phyloP scores from a whole-genome alignment of 495 filamentous ascomycete species.

The Chlorociboria aeruginascens region DNA sequence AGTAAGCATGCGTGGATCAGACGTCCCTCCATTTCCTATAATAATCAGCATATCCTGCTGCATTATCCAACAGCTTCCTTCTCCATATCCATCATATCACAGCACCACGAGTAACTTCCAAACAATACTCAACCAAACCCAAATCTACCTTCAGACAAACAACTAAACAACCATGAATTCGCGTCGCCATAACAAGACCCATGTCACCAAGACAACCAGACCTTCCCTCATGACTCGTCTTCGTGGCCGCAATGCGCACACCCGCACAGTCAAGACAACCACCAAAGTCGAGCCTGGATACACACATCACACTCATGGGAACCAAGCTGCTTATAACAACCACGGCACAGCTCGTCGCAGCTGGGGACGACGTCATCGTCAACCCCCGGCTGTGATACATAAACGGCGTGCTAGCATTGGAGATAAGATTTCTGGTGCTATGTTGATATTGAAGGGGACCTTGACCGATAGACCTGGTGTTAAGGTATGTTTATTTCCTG shows the following conservation, averaged over 20 bases:
- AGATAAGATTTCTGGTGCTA: conserved; percentile 58
- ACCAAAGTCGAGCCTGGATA: conserved; percentile 23
- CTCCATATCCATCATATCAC: background rate
- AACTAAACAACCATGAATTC: too few species aligned
- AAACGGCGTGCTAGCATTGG: conserved; percentile 44
- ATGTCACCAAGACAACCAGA: conserved; percentile 15
- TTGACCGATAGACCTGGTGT: conserved; percentile 48
- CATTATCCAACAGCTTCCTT: background rate
- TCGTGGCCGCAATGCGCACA: conserved; percentile 20
- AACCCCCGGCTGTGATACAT: conserved; percentile 34
- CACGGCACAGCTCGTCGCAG: conserved; percentile 1
- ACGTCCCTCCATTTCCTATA: too few species aligned
- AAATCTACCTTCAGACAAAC: conserved; percentile 6
- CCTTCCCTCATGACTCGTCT: conserved; percentile 21
- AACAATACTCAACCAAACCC: background rate
- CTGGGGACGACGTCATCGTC: conserved; percentile 10
- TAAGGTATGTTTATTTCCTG: conserved; percentile 55
- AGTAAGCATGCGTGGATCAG: too few species aligned
- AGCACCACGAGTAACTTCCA: background rate
- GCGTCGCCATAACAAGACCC: conserved; percentile 9
- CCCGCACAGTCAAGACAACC: conserved; percentile 24
- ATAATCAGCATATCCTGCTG: too few species aligned
- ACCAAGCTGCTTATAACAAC: conserved; percentile 2
- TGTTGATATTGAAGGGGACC: conserved; percentile 52
- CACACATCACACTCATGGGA: background rate